A percentile compares a stretch with the other conserved stretches of the same genome.
Conservation (phyloP, 2,329 filamentous ascomycete species). For the Phoma herbarum region DNA sequence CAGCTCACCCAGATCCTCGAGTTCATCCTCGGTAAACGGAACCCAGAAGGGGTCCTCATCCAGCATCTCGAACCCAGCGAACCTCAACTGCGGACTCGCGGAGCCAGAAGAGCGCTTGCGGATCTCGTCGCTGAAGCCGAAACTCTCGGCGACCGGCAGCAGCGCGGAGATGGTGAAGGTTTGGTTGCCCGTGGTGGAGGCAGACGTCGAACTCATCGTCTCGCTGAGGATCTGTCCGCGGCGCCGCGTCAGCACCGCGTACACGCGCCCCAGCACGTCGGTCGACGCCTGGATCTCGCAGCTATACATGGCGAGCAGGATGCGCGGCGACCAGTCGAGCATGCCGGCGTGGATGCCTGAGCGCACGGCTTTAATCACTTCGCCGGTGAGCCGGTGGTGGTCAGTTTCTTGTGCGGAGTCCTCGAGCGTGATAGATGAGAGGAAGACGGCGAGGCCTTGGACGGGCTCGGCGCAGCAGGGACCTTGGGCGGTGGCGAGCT, state of each 20-base stretch:
- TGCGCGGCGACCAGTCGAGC: constrained; percentile 93
- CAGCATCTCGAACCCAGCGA: constrained; percentile 89
- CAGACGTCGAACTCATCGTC: constrained; percentile 90
- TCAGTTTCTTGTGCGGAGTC: constrained; percentile 65
- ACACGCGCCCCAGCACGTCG: constrained; percentile 93
- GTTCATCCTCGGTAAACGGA: constrained; percentile 92
- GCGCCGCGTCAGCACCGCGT: constrained; percentile 95
- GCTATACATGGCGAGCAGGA: constrained; percentile 96
- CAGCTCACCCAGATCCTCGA: constrained; percentile 94
- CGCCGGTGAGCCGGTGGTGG: constrained; percentile 83
- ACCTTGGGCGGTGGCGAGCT: constrained; percentile 86
- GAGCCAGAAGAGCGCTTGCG: constrained; percentile 90
- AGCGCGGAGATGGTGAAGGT: constrained; percentile 94
- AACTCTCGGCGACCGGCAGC: constrained; percentile 91
- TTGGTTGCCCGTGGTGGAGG: constrained; percentile 90
- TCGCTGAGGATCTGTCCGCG: constrained; percentile 90
- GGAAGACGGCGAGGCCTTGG: constrained; percentile 88
- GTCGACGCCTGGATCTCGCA: constrained; percentile 97
- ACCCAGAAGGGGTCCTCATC: constrained; percentile 99
- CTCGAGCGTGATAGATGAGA: constrained; percentile 78
- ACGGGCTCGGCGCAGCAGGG: constrained; percentile 92
- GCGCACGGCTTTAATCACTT: constrained; percentile 89
- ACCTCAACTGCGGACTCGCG: constrained; percentile 91
- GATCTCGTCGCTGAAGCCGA: constrained; percentile 96
- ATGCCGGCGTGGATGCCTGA: constrained; percentile 85